Evolutionary conservation across 352 stramenopile species (phyloP).

Genomic region (Pythium aristosporum): DNA sequence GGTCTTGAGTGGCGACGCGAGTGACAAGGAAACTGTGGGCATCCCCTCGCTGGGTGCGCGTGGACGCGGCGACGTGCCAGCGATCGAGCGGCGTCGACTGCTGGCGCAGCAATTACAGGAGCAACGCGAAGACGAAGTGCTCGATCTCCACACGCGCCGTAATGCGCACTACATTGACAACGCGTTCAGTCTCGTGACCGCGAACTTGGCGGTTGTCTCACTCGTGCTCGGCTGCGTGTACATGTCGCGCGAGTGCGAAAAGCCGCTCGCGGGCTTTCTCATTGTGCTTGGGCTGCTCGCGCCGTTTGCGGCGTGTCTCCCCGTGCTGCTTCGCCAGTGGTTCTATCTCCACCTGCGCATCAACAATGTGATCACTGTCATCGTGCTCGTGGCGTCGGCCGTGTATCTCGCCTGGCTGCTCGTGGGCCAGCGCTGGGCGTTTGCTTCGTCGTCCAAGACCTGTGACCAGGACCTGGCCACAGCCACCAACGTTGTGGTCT

Average conservation of each 20-base stretch:
- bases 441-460: conserved; percentile 30
- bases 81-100: conserved; percentile 6
- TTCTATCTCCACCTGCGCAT: conserved; percentile 41
- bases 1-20: background rate
- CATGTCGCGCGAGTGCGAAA: conserved; percentile 24
- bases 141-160: conserved; percentile 26
- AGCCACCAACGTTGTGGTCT: conserved; percentile 32
- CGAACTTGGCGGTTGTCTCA: conserved; percentile 38
- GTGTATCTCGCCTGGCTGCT: conserved; percentile 36
- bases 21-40: background rate
- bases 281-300: conserved; percentile 33
- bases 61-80: background rate
- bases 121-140: conserved; percentile 23
- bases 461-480: conserved; percentile 39
- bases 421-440: conserved; percentile 35
- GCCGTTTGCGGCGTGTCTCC: conserved; percentile 31
- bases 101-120: conserved; percentile 20
- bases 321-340: conserved; percentile 40
- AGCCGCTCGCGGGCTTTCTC: conserved; percentile 35
- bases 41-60: background rate
- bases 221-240: conserved; percentile 33
- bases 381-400: conserved; percentile 21
- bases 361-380: conserved; percentile 22
- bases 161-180: conserved; percentile 36
- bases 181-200: conserved; percentile 35